A percentile compares a stretch with the other conserved stretches of the same genome.
Evolutionary conservation across 169 alveolate species (phyloP).

Genomic region (Cytauxzoon felis): DNA sequence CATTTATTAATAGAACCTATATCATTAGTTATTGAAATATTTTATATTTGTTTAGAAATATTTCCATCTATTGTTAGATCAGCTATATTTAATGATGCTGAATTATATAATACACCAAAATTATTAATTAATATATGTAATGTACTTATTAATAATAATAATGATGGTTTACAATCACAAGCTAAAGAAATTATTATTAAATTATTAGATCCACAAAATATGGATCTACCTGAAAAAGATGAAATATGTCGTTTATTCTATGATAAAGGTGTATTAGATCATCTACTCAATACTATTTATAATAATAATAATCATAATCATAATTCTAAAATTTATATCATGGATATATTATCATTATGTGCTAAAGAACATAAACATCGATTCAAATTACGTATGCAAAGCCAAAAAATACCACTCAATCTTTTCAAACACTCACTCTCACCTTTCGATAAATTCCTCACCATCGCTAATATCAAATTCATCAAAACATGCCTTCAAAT

Average conservation of each 20-base stretch:
- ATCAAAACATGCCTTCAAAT: conserved; percentile 64
- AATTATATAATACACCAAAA: conserved; percentile 30
- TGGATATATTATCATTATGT: conserved; percentile 69
- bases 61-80: conserved; percentile 64
- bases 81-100: conserved; percentile 60
- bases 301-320: too few relatives aligned
- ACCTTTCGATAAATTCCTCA: conserved; percentile 70
- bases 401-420: conserved; percentile 67
- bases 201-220: conserved; percentile 70
- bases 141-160: conserved; percentile 14
- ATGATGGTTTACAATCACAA: conserved; percentile 56
- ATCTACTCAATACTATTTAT: conserved; percentile 44
- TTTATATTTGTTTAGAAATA: conserved; percentile 53
- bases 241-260: conserved; percentile 71
- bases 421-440: conserved; percentile 46
- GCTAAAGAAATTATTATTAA: conserved; percentile 44
- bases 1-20: conserved; percentile 47
- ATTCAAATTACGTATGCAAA: conserved; percentile 70
- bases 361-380: conserved; percentile 73
- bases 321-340: conserved; percentile 59
- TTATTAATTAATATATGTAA: conserved; percentile 36
- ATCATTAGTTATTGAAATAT: conserved; percentile 52
- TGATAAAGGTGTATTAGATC: conserved; percentile 72
- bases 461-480: conserved; percentile 69
- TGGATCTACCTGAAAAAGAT: conserved; percentile 77